Evolutionary conservation across 1,139 yeast species (phyloP).

Genomic region (Torulaspora pretoriensis): DNA sequence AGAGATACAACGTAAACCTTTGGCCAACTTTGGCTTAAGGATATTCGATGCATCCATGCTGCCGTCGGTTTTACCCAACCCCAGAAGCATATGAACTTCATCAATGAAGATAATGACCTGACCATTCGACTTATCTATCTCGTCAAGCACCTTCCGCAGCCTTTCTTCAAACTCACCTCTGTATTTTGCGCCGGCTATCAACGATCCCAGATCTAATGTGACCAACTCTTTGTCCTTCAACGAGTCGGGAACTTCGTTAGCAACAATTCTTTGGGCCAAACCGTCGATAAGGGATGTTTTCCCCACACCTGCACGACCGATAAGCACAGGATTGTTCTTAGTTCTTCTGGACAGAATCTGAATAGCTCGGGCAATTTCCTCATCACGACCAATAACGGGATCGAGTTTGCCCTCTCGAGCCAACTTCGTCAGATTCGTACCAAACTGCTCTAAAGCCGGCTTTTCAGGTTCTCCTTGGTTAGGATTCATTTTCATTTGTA

Average conservation of each 20-base stretch:
- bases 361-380: constrained; percentile 86
- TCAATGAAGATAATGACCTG: constrained; percentile 81
- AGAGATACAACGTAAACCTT: constrained; percentile 94
- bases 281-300: constrained; percentile 97
- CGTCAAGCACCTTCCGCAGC: constrained; percentile 77
- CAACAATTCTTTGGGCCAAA: constrained; percentile 83
- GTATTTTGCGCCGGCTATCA: constrained; percentile 97
- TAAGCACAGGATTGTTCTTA: constrained; percentile 88
- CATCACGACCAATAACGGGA: constrained; percentile 96
- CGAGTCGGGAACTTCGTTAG: constrained; percentile 91
- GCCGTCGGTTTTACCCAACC: constrained; percentile 93
- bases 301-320: constrained; percentile 97
- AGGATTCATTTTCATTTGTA: constrained; percentile 40
- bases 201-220: constrained; percentile 67
- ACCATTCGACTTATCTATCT: constrained; percentile 79
- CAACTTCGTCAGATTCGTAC: constrained; percentile 79
- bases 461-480: constrained; percentile 47
- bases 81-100: constrained; percentile 86
- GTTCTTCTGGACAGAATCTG: constrained; percentile 90
- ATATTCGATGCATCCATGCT: constrained; percentile 93
- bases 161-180: constrained; percentile 99
- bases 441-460: constrained; percentile 81
- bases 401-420: constrained; percentile 90
- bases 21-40: constrained; percentile 88
- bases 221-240: constrained; percentile 80